Evolutionary conservation across 192 early-diverging fungal species (phyloP), one percentile per base, ranked within the genome.

Genomic region (Phlyctochytrium planicorne): DNA sequence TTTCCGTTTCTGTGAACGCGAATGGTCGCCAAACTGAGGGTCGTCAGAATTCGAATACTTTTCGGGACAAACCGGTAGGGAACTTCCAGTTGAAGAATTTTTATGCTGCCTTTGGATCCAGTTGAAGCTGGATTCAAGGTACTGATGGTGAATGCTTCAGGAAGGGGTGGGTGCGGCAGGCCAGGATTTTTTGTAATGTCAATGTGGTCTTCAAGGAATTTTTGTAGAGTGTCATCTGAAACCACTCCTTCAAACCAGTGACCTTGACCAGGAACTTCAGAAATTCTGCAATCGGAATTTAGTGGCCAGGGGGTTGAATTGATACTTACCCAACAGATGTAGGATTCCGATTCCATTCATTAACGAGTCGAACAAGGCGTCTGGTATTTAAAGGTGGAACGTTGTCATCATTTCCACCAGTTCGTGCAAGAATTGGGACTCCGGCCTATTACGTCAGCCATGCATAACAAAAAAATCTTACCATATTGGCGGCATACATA

Each of bases 361-460:
- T 84, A 0, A 87, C 81, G 23, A 92, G 60, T 10, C 90, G 75
- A 10, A 86, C 76, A 52, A 88, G 72, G 30, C 85, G 83, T 0
- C 89, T 61, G 0, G 84, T 81, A 63, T 90, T 87, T 29, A 89
- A 62, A 1, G 91, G 90, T 0, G 91, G 89, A 0, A 92, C 91
- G 70, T 92, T 92, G 57, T 90, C 82, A 55, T 92, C 91, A 3
- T 77, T 74, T 53, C 80, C 73, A 0, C 91, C 91, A 23, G 69
- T 74, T 3, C 88, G 73, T 3, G 84, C 84, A 27, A 90, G 59
- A 24, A 91, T 79, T 4, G 89, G 86, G 14, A 92, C 69, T 0
- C 87, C 87, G 12, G 79, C 85, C 88, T 89, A 29, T 62, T 3
- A 30, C 12, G 40, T 33, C 2, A n/a, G 52, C 30, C 4, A 63